These are phyloP conservation scores for Spiraea crenata DNA, from an alignment of 331 rosid species.

Conservation along the genomic window DNA sequence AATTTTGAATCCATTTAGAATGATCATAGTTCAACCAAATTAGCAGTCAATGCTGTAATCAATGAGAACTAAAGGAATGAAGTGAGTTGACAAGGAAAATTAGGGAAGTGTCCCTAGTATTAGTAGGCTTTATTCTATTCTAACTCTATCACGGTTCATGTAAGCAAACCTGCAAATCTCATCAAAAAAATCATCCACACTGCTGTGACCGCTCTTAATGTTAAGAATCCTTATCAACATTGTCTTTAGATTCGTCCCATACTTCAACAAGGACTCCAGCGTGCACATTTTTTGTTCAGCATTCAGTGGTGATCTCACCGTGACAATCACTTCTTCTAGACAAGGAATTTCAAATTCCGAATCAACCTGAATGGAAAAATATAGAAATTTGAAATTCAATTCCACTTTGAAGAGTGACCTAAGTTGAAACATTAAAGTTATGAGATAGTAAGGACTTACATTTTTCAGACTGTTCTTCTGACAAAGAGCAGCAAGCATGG, in stretches of 20 bases:
- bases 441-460: conserved; percentile 33
- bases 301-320: conserved; percentile 82
- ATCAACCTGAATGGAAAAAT: conserved; percentile 58
- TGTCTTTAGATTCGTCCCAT: conserved; percentile 58
- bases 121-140: conserved; percentile 54
- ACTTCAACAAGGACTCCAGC: conserved; percentile 75
- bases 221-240: conserved; percentile 86
- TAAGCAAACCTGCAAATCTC: conserved; percentile 73
- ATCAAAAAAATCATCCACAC: conserved; percentile 89
- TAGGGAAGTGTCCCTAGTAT: conserved; percentile 10
- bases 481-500: conserved; percentile 98
- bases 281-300: conserved; percentile 93
- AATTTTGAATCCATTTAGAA: conserved; percentile 26
- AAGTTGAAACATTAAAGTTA: not conserved
- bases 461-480: conserved; percentile 81
- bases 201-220: conserved; percentile 88
- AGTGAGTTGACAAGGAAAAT: conserved; percentile 14
- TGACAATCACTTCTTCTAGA: conserved; percentile 72
- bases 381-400: not conserved
- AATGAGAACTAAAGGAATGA: conserved; percentile 15
- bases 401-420: not conserved
- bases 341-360: conserved; percentile 65
- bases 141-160: conserved; percentile 60
- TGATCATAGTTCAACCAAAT: conserved; percentile 21
- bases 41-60: conserved; percentile 38